These are phyloP conservation scores for Echites panduratus DNA, from an alignment of 257 asterid genomes.

Conservation along the genomic window DNA sequence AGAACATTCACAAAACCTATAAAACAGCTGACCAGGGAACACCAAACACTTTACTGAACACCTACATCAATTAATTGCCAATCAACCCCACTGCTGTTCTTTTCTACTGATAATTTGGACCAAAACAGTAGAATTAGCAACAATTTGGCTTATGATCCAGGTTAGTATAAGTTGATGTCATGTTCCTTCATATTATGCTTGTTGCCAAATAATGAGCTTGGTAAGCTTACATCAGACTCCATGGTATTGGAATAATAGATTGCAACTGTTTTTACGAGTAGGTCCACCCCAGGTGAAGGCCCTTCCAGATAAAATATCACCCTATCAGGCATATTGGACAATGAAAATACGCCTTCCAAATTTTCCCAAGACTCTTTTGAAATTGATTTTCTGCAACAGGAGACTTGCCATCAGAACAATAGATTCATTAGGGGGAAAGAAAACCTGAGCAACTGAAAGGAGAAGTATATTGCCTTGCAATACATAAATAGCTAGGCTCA, in stretches of 20 bases:
- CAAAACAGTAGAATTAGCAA: background rate
- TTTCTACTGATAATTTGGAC: background rate
- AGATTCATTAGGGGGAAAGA: slow-evolving; percentile 9
- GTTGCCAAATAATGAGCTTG: slow-evolving; percentile 2
- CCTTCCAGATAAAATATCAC: slow-evolving; percentile 77
- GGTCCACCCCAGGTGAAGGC: slow-evolving; percentile 68
- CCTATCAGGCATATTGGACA: slow-evolving; percentile 46
- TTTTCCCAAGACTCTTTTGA: slow-evolving; percentile 53
- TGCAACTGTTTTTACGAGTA: slow-evolving; percentile 59
- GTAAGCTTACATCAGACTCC: slow-evolving; percentile 44
- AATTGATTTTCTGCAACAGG: slow-evolving; percentile 46
- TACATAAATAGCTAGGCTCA: slow-evolving; percentile 43
- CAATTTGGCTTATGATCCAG: background rate
- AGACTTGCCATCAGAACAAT: slow-evolving; percentile 15
- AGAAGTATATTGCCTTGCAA: slow-evolving; percentile 50
- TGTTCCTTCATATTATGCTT: background rate
- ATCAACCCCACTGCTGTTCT: background rate
- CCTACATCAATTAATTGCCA: background rate
- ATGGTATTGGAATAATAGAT: slow-evolving; percentile 30
- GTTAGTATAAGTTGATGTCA: background rate
- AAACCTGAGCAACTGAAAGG: background rate
- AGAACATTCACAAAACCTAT: background rate
- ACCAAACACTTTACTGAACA: background rate
- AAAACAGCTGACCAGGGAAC: background rate
- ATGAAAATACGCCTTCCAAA: slow-evolving; percentile 62